Evolutionary conservation across 2,329 filamentous ascomycete genomes (phyloP), one percentile per base, ranked within the genome.

Genomic region (Fusarium illudens): DNA sequence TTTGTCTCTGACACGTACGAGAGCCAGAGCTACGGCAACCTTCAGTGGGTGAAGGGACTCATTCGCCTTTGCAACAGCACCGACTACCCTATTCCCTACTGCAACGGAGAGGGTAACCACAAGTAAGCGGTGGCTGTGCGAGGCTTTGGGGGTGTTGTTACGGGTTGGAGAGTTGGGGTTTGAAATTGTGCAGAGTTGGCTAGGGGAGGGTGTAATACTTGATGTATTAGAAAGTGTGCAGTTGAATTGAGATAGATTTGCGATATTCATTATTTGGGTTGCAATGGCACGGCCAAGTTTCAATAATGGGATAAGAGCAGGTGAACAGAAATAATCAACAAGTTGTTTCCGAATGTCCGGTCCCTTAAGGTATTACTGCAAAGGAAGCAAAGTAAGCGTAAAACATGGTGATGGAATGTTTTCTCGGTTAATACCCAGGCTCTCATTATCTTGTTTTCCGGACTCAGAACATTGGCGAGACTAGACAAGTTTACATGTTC

Each of bases 31-130:
- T 72, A 67, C 3, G 67, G 67, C 1, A 34, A 72, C 4, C 58
- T 72, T 8, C 32, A 69, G 42, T 72, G 70, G 70, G 70, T 72
- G 2, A 72, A 72, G 67, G 70, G 70, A 2, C 36, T 72, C 3
- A 71, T 72, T 36, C 65, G 65, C 1, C 70, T 72, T 4, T 72
- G 70, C 53, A 69, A 58, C 44, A 72, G 62, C 36, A 46, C 70
- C 37, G 60, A 58, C 2, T 72, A 72, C 25, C 70, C 70, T 5
- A 39, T 72, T 11, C 70, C 70, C 9, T 72, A 61, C 58, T 72
- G 70, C 51, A 69, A 52, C 15, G 70, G 70, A 9, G 57, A 71
- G 10, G 68, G 68, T 3, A 48, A 34, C 33, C 69, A 71, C 36
- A 58, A 67, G 7, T 72, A 56, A 63, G 20, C 1, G 34, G 4